A percentile compares a stretch with the other conserved stretches of the same genome.
These are phyloP conservation scores for Tubosaeta sp. DNA, from an alignment of 768 basidiomycete species.

Conservation along the genomic window DNA sequence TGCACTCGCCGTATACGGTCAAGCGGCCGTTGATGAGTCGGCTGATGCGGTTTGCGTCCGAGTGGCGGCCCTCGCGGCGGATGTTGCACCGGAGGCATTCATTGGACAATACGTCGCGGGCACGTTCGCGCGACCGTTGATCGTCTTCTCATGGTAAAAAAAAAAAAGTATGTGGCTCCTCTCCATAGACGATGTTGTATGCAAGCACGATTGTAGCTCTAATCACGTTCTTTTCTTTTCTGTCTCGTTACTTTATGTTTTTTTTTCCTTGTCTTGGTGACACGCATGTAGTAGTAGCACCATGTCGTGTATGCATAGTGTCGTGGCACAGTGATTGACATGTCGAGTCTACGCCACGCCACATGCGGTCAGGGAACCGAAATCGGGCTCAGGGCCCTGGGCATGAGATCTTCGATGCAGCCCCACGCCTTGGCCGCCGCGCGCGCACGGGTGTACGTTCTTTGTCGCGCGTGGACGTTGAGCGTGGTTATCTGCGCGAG, in stretches of 20 bases:
- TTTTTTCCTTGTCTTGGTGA: background rate
- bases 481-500: too few species aligned
- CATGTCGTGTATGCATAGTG: background rate
- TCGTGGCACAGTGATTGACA: too few species aligned
- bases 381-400: background rate
- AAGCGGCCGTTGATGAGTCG: slow-evolving; percentile 63
- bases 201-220: slow-evolving; percentile 5
- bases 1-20: slow-evolving; percentile 35
- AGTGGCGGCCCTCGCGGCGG: slow-evolving; percentile 38
- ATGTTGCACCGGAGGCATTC: slow-evolving; percentile 51
- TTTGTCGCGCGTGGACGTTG: too few species aligned
- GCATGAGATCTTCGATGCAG: background rate
- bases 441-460: too few species aligned
- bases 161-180: background rate
- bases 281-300: background rate
- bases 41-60: slow-evolving; percentile 49
- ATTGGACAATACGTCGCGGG: slow-evolving; percentile 29
- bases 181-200: too few species aligned
- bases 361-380: background rate
- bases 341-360: background rate
- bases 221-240: background rate
- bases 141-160: background rate
- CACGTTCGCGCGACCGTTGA: slow-evolving; percentile 22
- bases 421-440: too few species aligned
- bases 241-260: background rate